phyloP scores from a whole-genome alignment of 2,329 filamentous ascomycete genomes.

The Phyllosticta paracitricarpa region DNA sequence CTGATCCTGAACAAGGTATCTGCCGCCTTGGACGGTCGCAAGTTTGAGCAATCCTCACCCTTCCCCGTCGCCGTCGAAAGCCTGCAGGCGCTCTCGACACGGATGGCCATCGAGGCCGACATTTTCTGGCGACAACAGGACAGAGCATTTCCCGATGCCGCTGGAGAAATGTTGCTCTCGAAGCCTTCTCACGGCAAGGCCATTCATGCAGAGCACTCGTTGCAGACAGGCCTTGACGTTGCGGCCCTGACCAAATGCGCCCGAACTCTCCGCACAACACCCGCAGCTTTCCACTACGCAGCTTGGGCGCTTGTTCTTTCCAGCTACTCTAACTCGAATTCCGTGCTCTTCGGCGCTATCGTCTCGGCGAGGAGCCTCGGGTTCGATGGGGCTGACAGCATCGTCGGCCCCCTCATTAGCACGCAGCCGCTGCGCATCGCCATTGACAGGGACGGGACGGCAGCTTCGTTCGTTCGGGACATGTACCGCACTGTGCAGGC shows the following conservation, averaged over 20 bases:
- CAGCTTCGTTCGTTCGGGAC: background rate
- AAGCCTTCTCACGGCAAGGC: background rate
- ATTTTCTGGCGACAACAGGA: background rate
- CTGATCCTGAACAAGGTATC: background rate
- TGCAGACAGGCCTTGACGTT: background rate
- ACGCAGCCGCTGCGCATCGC: background rate
- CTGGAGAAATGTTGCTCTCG: background rate
- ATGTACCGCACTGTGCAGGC: background rate
- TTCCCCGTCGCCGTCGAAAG: background rate
- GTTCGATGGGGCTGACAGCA: slow-evolving; percentile 26
- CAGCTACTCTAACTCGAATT: slow-evolving; percentile 20
- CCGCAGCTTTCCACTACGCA: slow-evolving; percentile 32
- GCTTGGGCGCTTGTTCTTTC: slow-evolving; percentile 24
- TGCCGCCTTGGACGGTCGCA: background rate
- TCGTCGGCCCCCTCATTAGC: slow-evolving; percentile 26
- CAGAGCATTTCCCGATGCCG: background rate
- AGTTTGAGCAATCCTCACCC: background rate
- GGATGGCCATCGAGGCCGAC: background rate
- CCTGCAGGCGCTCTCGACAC: background rate
- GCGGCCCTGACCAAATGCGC: background rate
- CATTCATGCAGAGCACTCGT: background rate
- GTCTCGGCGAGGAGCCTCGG: slow-evolving; percentile 31
- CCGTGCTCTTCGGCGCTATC: slow-evolving; percentile 34
- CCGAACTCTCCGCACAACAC: background rate
- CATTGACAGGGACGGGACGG: background rate